Evolutionary conservation across 495 filamentous ascomycete genomes (phyloP).

Genomic region (Tuber aestivum): DNA sequence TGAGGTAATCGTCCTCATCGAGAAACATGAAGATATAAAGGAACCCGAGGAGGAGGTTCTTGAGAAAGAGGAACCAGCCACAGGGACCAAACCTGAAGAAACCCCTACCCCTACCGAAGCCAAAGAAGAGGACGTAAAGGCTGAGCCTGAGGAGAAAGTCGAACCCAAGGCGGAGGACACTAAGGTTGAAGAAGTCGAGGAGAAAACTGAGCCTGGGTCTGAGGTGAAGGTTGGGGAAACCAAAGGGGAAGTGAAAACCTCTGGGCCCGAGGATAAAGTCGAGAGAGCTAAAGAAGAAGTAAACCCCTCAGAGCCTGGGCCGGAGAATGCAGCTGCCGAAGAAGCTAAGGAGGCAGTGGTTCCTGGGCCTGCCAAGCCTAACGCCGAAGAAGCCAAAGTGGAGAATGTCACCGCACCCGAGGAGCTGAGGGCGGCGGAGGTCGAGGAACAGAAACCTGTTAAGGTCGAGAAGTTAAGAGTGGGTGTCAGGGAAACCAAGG

Average conservation of each 20-base stretch:
- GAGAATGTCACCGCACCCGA: not conserved
- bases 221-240: slow-evolving; percentile 6
- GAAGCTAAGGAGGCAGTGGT: slow-evolving; percentile 24
- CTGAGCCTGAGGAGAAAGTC: slow-evolving; percentile 13
- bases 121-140: slow-evolving; percentile 19
- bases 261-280: not conserved
- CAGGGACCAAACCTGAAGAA: slow-evolving; percentile 18
- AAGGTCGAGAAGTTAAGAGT: slow-evolving; percentile 45
- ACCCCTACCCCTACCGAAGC: slow-evolving; percentile 2
- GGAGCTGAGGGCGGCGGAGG: not conserved
- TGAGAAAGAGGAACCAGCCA: slow-evolving; percentile 7
- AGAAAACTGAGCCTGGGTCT: slow-evolving; percentile 13
- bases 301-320: slow-evolving; percentile 5
- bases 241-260: slow-evolving; percentile 1
- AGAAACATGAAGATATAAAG: slow-evolving; percentile 4
- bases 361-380: slow-evolving; percentile 5
- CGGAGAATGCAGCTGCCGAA: slow-evolving; percentile 28
- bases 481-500: slow-evolving; percentile 38
- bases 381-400: slow-evolving; percentile 5
- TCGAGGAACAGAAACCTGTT: slow-evolving; percentile 33
- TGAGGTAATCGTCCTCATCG: too few relatives aligned
- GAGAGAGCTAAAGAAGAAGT: slow-evolving; percentile 11
- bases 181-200: not conserved
- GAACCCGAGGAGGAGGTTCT: slow-evolving; percentile 21
- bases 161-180: not conserved